Evolutionary conservation across 306 rosid genomes (phyloP), one percentile per base, ranked within the genome.

Genomic region (Quercus gilva): DNA sequence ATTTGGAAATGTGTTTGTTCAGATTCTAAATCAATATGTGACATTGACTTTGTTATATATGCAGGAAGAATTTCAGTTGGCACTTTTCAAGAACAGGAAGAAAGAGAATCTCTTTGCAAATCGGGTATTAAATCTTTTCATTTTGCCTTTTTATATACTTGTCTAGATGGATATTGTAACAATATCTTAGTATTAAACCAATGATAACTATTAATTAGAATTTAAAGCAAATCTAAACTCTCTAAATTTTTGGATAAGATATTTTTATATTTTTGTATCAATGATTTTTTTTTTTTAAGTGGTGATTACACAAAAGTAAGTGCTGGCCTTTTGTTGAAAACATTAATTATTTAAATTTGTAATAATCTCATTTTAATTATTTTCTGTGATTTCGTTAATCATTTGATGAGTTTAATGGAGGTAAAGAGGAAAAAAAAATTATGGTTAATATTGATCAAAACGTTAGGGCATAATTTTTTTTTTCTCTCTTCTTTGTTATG

Each of bases 51-150:
- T 57, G n/a, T 23, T 84, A 45, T 70, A 74, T 86, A 74, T 87
- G 87, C 92, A 95, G 99, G 98, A 95, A 83, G 99, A 95, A 79
- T 91, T 95, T 88, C 91, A 86, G 70, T 75, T 95, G 88, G 99
- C 99, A 70, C 91, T 95, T 76, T 89, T 95, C 87, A 82, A 93
- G 79, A 88, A 88, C 35, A 91, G 81, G 74, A 83, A 87, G 83
- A 87, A 70, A 76, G 97, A 93, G 15, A 95, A 91, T 82, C 93
- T 95, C 52, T 95, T 95, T 60, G 89, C 98, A 55, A 91, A 87
- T 78, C 96, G 96, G 89, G 99, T 95, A 93, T 6, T 57, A 59
- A 37, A 67, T 74, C 69, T 12, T 72, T 52, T 28, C 63, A 5
- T 33, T 75, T 79, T 65, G 0, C 31, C 19, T 53, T 65, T 55